Evolutionary conservation across 345 rosid genomes (phyloP).

Genomic region (Zanthoxylum bungeanum): DNA sequence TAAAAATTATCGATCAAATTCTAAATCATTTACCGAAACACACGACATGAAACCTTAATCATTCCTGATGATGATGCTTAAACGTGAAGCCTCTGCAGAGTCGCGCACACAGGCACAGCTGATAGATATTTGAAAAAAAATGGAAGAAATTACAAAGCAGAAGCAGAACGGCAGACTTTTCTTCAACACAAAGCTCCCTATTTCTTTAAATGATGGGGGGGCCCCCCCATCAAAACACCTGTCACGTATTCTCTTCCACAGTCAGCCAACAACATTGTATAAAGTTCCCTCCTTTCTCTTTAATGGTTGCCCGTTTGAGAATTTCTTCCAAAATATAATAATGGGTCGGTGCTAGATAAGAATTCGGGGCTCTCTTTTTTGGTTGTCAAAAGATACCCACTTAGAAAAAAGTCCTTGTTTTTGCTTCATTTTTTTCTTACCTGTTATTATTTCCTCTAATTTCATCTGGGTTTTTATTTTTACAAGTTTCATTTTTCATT

Average conservation of each 20-base stretch:
- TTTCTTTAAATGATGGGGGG: too few species aligned
- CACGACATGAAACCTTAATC: too few species aligned
- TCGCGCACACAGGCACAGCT: too few species aligned
- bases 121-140: too few species aligned
- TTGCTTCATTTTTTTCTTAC: too few species aligned
- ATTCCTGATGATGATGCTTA: too few species aligned
- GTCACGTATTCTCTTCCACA: constrained; percentile 32
- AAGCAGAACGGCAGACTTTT: too few species aligned
- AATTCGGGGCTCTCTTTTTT: constrained; percentile 26
- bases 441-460: constrained; percentile 11
- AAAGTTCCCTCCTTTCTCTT: constrained; percentile 22
- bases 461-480: neutral
- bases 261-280: neutral
- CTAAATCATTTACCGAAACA: too few species aligned
- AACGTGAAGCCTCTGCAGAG: constrained; percentile 5
- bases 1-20: too few species aligned
- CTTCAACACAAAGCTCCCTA: too few species aligned
- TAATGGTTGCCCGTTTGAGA: constrained; percentile 33
- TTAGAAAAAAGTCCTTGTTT: constrained; percentile 15
- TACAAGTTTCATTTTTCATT: too few species aligned
- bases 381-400: constrained; percentile 42
- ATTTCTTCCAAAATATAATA: constrained; percentile 22
- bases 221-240: too few species aligned
- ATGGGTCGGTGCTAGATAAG: constrained; percentile 52
- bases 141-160: neutral